These are phyloP conservation scores for Hanseniaspora thailandica DNA, from an alignment of 805 yeast species.

Conservation along the genomic window DNA sequence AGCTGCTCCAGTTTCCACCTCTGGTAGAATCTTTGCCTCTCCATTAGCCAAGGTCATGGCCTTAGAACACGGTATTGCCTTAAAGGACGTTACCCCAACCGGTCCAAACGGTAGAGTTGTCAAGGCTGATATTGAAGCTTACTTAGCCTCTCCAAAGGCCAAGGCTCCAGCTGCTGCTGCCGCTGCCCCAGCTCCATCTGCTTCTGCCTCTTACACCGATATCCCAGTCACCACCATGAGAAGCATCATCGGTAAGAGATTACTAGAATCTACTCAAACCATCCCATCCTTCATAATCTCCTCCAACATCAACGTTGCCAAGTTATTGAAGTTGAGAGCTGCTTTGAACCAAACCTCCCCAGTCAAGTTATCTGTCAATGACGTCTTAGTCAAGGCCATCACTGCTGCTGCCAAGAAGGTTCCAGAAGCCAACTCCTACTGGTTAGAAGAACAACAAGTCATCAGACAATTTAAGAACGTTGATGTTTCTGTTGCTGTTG, in stretches of 20 bases:
- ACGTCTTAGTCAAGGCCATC: slow-evolving; percentile 85
- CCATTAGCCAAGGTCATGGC: slow-evolving; percentile 92
- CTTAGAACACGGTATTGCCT: slow-evolving; percentile 77
- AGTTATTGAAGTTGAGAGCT: slow-evolving; percentile 82
- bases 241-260: slow-evolving; percentile 81
- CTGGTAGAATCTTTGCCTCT: slow-evolving; percentile 69
- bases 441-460: slow-evolving; percentile 80
- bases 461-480: slow-evolving; percentile 85
- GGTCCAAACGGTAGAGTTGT: slow-evolving; percentile 94
- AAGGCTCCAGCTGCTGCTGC: slow-evolving; percentile 38
- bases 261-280: slow-evolving; percentile 69
- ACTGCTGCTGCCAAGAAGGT: slow-evolving; percentile 82
- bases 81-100: slow-evolving; percentile 75
- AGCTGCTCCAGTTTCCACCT: slow-evolving; percentile 35
- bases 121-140: slow-evolving; percentile 77
- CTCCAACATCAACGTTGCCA: slow-evolving; percentile 73
- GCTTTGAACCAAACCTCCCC: slow-evolving; percentile 75
- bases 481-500: slow-evolving; percentile 96
- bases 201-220: slow-evolving; percentile 58
- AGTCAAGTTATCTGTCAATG: slow-evolving; percentile 88
- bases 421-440: slow-evolving; percentile 87
- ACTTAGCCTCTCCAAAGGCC: slow-evolving; percentile 36
- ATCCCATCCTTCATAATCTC: slow-evolving; percentile 90
- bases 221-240: slow-evolving; percentile 86
- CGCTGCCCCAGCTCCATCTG: slow-evolving; percentile 36